phyloP scores from a whole-genome alignment of 129 eudicot genomes.

The Flaveria sonorensis region DNA sequence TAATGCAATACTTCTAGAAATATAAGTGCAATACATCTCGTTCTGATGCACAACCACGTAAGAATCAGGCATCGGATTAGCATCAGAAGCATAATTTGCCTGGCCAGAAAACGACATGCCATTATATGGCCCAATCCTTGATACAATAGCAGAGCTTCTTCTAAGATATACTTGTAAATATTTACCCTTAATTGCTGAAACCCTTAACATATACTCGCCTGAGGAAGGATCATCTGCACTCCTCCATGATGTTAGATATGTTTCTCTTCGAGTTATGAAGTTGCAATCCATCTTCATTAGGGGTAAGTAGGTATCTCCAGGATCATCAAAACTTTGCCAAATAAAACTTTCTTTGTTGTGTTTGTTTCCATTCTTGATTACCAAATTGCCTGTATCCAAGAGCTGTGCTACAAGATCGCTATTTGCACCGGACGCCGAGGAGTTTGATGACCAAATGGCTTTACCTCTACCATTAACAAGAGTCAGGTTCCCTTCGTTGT shows the following conservation, averaged over 20 bases:
- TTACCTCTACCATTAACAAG: constrained; percentile 12
- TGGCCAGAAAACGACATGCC: constrained; percentile 11
- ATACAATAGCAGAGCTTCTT: constrained; percentile 16
- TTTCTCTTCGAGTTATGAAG: background rate
- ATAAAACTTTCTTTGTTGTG: background rate
- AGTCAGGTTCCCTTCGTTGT: constrained; percentile 21
- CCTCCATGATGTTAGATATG: constrained; percentile 23
- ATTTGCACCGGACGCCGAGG: constrained; percentile 8
- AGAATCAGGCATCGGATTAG: background rate
- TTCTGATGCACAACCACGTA: constrained; percentile 10
- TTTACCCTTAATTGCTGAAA: constrained; percentile 14
- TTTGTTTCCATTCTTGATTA: constrained; percentile 5
- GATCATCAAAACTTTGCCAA: constrained; percentile 30
- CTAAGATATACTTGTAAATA: constrained; percentile 16
- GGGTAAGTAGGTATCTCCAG: constrained; percentile 17
- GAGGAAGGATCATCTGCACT: constrained; percentile 31
- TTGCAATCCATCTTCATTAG: background rate
- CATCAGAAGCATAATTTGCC: constrained; percentile 20
- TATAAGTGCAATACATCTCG: constrained; percentile 8
- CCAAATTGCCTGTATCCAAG: constrained; percentile 36
- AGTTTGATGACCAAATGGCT: constrained; percentile 34
- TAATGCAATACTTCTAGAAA: constrained; percentile 4
- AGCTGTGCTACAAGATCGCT: constrained; percentile 25
- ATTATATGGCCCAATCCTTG: constrained; percentile 26
- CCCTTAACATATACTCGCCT: constrained; percentile 14